Percentiles rank a stretch among this genome's conserved stretches.
phyloP scores from a whole-genome alignment of 495 filamentous ascomycete genomes.

The Penicillium desertorum region DNA sequence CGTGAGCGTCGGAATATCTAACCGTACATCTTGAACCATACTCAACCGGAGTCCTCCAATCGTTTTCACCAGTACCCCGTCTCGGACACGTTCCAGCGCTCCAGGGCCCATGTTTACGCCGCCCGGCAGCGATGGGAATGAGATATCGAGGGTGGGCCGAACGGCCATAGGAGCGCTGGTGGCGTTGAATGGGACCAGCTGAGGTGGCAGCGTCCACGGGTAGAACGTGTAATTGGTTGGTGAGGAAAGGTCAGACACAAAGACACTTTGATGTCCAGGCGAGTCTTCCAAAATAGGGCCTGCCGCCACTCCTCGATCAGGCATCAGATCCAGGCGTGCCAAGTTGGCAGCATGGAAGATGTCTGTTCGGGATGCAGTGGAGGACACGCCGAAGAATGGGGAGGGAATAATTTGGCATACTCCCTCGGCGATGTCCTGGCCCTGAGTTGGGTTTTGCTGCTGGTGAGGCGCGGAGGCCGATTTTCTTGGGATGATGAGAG shows the following conservation, averaged over 20 bases:
- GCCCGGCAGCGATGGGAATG: conserved; percentile 70
- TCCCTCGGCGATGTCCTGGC: conserved; percentile 14
- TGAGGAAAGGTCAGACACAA: conserved; percentile 57
- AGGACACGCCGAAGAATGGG: conserved; percentile 67
- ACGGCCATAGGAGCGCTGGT: conserved; percentile 63
- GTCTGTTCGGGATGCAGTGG: conserved; percentile 79
- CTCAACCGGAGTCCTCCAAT: conserved; percentile 76
- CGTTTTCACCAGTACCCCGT: conserved; percentile 76
- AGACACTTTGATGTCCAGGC: conserved; percentile 53
- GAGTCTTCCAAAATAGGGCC: conserved; percentile 55
- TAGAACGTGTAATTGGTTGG: conserved; percentile 81
- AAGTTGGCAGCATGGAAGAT: conserved; percentile 89
- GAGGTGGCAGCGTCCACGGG: conserved; percentile 83
- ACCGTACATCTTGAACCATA: conserved; percentile 66
- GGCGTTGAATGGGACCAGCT: conserved; percentile 71
- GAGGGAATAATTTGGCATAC: conserved; percentile 61
- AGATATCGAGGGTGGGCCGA: conserved; percentile 70
- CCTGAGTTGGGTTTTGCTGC: conserved; percentile 14
- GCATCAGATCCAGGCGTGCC: conserved; percentile 75
- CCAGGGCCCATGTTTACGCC: conserved; percentile 51
- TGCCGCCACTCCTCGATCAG: conserved; percentile 50
- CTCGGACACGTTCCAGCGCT: conserved; percentile 58
- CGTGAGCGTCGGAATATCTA: conserved; percentile 29
- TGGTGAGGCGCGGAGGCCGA: conserved; percentile 11
- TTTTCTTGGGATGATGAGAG: conserved; percentile 75